These are phyloP conservation scores for Hericium erinaceus DNA, from an alignment of 768 basidiomycete genomes.

Conservation along the genomic window DNA sequence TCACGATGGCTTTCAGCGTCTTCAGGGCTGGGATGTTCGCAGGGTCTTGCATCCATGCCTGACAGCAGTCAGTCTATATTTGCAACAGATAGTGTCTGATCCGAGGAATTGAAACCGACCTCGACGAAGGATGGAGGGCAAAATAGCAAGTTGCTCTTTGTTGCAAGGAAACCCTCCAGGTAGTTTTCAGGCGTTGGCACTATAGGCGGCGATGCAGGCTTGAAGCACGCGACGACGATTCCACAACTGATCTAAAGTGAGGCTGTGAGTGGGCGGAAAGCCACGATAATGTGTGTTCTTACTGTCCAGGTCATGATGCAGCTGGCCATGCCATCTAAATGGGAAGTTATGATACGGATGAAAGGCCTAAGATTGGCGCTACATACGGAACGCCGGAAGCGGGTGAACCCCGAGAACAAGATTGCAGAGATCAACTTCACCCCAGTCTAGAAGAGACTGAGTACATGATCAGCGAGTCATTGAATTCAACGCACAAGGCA, in stretches of 20 bases:
- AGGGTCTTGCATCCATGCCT: constrained; percentile 22
- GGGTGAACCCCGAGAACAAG: background rate
- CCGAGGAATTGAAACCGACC: constrained; percentile 9
- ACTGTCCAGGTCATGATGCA: background rate
- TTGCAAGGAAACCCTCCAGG: constrained; percentile 13
- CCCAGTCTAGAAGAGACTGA: background rate
- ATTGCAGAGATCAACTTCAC: background rate
- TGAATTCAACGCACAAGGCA: constrained; percentile 8
- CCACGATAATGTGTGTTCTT: background rate
- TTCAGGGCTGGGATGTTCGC: constrained; percentile 12
- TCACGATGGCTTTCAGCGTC: background rate
- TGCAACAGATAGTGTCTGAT: background rate
- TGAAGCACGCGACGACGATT: constrained; percentile 16
- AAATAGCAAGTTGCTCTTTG: constrained; percentile 15
- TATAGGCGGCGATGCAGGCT: constrained; percentile 18
- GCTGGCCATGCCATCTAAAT: background rate
- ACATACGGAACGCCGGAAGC: background rate
- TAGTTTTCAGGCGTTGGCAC: constrained; percentile 19
- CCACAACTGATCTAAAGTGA: constrained; percentile 17
- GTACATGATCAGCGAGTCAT: too few relatives aligned
- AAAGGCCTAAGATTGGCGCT: background rate
- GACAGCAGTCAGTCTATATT: background rate
- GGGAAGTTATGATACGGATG: background rate
- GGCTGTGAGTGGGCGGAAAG: background rate
- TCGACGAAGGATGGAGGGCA: constrained; percentile 20